Evolutionary conservation across 164 flowering plant genomes (phyloP), one percentile per base, ranked within the genome.

Genomic region (Dillenia suffruticosa): DNA sequence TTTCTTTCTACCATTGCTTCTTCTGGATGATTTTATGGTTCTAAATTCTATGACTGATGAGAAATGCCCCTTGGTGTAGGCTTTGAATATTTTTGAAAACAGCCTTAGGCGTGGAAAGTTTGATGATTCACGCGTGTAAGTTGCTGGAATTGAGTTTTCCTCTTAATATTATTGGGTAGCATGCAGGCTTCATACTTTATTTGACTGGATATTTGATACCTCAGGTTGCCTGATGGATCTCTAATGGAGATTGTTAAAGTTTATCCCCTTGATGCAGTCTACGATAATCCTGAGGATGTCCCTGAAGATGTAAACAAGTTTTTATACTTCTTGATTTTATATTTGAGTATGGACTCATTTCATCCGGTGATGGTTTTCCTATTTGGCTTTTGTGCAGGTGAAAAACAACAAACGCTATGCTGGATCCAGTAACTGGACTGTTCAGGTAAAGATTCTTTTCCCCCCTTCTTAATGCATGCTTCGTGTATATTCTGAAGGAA

Each of bases 81-180:
- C 93, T 10, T 64, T 94, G 56, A 94, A 89, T 71, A 94, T 94
- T 62, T 94, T 94, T 74, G 97, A 94, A 65, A 83, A 81, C 46
- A 94, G 95, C 72, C 82, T 91, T 56, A 82, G 91, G 32, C 92
- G 97, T 65, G 98, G 98, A 58, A 94, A 94, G 68, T 94, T 94
- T 77, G 95, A 94, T 66, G 89, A 77, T 65, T 94, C 97, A 53
- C 87, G 98, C 10, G 78, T 79, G 97, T 94, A 81, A 76, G 92
- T 67, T 58, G 51, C 46, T 69, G 24, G 22, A 53, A 9, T 49
- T 63, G 9, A 32, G 11, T 46, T 13, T 56, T 71, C 19, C 32
- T 8, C 22, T 3, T 17, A 22, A 12, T 10, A 61, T 45, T 45
- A 44, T 44, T 51, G 16, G 40, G 15, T 61, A 53, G 57, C 51